Evolutionary conservation across 306 rosid genomes (phyloP), one percentile per base, ranked within the genome.

Genomic region (Luffa acutangula): DNA sequence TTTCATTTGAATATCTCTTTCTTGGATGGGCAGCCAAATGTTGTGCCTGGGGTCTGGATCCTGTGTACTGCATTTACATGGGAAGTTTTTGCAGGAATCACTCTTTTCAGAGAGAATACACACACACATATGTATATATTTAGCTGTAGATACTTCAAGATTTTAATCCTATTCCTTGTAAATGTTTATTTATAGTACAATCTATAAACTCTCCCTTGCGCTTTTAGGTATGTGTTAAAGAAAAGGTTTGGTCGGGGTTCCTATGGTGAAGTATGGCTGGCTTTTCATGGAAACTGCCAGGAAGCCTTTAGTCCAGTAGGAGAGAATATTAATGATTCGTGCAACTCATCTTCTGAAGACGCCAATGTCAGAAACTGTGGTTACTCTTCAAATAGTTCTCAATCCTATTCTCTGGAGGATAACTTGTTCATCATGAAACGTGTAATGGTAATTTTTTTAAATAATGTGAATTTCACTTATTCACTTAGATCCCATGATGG

Each of bases 201-300:
- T 49, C 45, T 8, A 73, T 73, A 49, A 31, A 49, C 42, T 73
- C 39, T 78, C 81, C 81, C 83, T 84, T 63, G 65, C 83, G 81
- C 82, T 84, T 11, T 70, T 85, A 94, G 98, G 91, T 94, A 94
- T 86, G 85, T 86, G 41, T 81, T 92, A 39, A 92, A 89, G 86
- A 91, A 88, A 91, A 91, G 91, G 83, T 92, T 92, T 84, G 98
- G 93, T 74, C 97, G 93, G 80, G 97, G 98, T 85, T 92, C 98
- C 20, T 94, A 89, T 87, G 98, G 98, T 31, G 98, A 94, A 87
- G 98, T 94, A 72, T 94, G 98, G 98, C 78, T 94, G 89, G 97
- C 98, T 85, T 89, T 91, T 85, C 91, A 87, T 76, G 90, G 97
- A 97, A 89, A 92, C 75, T 92, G 97, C 85, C 71, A 83, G 81